Evolutionary conservation across 2,329 filamentous ascomycete genomes (phyloP).

Genomic region (Zasmidium cellare): DNA sequence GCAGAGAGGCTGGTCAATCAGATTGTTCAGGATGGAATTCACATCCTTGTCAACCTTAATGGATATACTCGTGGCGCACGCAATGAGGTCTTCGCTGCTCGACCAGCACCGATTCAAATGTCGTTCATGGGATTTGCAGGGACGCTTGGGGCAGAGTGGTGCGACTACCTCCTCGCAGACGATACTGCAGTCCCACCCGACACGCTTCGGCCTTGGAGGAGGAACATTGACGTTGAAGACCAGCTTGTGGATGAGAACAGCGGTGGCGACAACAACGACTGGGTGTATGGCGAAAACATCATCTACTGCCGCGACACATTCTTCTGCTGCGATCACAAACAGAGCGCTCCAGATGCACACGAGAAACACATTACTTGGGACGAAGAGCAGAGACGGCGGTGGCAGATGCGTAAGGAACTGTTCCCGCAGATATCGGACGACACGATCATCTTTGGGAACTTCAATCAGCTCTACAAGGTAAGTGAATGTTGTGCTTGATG

Average conservation of each 20-base stretch:
- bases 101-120: slow-evolving; percentile 96
- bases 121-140: slow-evolving; percentile 99
- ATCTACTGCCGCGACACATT: slow-evolving; percentile 94
- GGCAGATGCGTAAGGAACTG: slow-evolving; percentile 89
- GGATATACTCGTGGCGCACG: slow-evolving; percentile 95
- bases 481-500: slow-evolving; percentile 22
- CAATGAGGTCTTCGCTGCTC: slow-evolving; percentile 94
- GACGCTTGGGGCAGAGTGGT: slow-evolving; percentile 95
- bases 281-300: slow-evolving; percentile 97
- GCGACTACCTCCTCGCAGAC: slow-evolving; percentile 93
- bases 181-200: slow-evolving; percentile 78
- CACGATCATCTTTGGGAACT: slow-evolving; percentile 90
- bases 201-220: slow-evolving; percentile 77
- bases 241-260: slow-evolving; percentile 63
- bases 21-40: slow-evolving; percentile 83
- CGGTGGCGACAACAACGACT: slow-evolving; percentile 65
- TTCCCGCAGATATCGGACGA: slow-evolving; percentile 83
- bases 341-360: slow-evolving; percentile 74
- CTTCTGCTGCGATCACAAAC: slow-evolving; percentile 95
- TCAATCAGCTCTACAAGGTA: slow-evolving; percentile 98
- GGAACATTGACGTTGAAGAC: slow-evolving; percentile 73
- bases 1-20: slow-evolving; percentile 81
- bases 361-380: slow-evolving; percentile 74
- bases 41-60: slow-evolving; percentile 96
- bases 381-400: slow-evolving; percentile 76